phyloP scores from a whole-genome alignment of 2,329 filamentous ascomycete genomes.

The Neonectria neomacrospora region DNA sequence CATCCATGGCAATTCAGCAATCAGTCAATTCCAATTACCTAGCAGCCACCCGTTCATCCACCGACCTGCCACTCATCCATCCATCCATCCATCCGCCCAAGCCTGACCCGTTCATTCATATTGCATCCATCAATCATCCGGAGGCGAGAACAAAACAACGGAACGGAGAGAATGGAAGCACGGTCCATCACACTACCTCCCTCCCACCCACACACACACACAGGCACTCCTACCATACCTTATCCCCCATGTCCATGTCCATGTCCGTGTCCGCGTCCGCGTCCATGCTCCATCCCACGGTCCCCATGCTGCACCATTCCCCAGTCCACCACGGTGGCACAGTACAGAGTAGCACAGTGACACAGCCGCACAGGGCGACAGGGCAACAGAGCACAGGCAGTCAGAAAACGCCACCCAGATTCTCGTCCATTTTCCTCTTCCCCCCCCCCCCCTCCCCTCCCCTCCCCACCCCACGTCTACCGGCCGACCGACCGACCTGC shows the following conservation, averaged over 20 bases:
- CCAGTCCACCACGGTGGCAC: neutral
- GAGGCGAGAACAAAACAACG: neutral
- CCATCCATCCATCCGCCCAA: neutral
- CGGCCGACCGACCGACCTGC: constrained; percentile 1
- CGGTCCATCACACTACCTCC: constrained; percentile 11
- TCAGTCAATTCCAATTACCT: constrained; percentile 17
- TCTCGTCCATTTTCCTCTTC: constrained; percentile 6
- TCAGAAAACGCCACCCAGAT: neutral
- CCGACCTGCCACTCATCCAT: constrained; percentile 6
- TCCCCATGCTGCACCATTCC: neutral
- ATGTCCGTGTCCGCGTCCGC: constrained; percentile 1
- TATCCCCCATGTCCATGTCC: constrained; percentile 7
- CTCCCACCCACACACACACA: neutral
- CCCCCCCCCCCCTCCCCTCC: too few relatives aligned
- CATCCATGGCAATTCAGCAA: constrained; percentile 18
- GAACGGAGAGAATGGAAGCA: neutral
- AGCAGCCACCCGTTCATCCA: constrained; percentile 15
- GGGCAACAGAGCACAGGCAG: constrained; percentile 4
- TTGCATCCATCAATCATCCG: neutral
- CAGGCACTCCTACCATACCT: neutral
- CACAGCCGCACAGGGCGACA: neutral
- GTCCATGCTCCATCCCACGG: neutral
- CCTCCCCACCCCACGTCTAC: constrained; percentile 13
- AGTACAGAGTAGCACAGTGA: neutral
- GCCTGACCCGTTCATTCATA: neutral